These are phyloP conservation scores for Balansia obtecta DNA, from an alignment of 2,329 filamentous ascomycete genomes.

Conservation along the genomic window DNA sequence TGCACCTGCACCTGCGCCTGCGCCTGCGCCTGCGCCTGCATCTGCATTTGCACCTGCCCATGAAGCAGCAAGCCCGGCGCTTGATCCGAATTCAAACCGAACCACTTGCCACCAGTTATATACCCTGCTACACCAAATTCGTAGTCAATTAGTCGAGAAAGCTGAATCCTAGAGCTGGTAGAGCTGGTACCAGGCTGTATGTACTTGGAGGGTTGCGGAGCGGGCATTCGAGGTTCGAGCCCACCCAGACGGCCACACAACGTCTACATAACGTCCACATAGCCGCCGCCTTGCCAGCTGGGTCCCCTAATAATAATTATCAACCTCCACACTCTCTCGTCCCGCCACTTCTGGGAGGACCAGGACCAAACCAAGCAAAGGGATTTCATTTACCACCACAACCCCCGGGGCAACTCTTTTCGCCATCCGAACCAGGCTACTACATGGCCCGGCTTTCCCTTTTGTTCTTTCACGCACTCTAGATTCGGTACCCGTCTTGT, in stretches of 20 bases:
- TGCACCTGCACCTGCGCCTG: too few relatives aligned
- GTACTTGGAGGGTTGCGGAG: not conserved
- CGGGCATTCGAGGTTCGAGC: not conserved
- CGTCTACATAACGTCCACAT: too few relatives aligned
- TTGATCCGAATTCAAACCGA: too few relatives aligned
- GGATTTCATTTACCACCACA: conserved; percentile 4
- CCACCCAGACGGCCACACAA: not conserved
- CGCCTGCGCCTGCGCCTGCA: too few relatives aligned
- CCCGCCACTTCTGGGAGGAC: conserved; percentile 7
- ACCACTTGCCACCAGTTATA: too few relatives aligned
- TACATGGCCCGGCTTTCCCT: conserved; percentile 4
- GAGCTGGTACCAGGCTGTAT: too few relatives aligned
- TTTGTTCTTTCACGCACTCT: conserved; percentile 3
- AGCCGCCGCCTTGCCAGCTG: not conserved
- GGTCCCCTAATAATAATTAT: conserved; percentile 9
- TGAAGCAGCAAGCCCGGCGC: too few relatives aligned
- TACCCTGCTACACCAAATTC: too few relatives aligned
- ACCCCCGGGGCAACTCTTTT: conserved; percentile 5
- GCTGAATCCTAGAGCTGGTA: too few relatives aligned
- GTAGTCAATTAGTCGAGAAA: too few relatives aligned
- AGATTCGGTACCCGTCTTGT: conserved; percentile 1
- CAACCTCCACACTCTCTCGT: conserved; percentile 6
- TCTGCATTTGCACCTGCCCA: too few relatives aligned
- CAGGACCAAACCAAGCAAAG: conserved; percentile 6
- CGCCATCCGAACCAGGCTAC: conserved; percentile 4